Percentiles rank a stretch among this genome's conserved stretches.
Evolutionary conservation across 2,329 filamentous ascomycete species (phyloP).

Genomic region (Stagonosporopsis vannaccii): DNA sequence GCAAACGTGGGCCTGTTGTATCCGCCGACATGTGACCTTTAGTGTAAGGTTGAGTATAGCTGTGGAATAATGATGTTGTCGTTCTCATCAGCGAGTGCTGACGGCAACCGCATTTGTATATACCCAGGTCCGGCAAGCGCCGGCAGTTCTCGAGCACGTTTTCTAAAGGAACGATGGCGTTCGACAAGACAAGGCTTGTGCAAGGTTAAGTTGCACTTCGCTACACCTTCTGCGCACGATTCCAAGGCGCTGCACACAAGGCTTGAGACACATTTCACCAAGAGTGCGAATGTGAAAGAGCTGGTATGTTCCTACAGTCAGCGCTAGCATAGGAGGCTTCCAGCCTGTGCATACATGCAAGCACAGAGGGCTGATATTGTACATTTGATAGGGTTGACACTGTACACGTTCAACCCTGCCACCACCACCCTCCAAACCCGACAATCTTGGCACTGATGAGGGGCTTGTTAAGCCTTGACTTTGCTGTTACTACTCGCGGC

Average conservation of each 20-base stretch:
- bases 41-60: background rate
- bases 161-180: background rate
- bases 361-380: background rate
- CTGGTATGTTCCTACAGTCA: background rate
- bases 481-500: constrained; percentile 25
- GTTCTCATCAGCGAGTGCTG: background rate
- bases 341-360: background rate
- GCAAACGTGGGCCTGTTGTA: background rate
- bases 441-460: background rate
- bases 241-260: background rate
- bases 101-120: background rate
- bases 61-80: background rate
- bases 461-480: constrained; percentile 15
- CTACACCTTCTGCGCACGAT: background rate
- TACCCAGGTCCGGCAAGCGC: background rate
- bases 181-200: background rate
- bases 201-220: constrained; percentile 3
- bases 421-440: background rate
- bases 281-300: background rate
- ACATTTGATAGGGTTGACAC: background rate
- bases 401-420: background rate
- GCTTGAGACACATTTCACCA: background rate
- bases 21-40: background rate
- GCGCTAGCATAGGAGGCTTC: constrained; percentile 1
- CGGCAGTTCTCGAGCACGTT: constrained; percentile 6